Evolutionary conservation across 2,329 filamentous ascomycete species (phyloP), one percentile per base, ranked within the genome.

Genomic region (Nemania sp.): DNA sequence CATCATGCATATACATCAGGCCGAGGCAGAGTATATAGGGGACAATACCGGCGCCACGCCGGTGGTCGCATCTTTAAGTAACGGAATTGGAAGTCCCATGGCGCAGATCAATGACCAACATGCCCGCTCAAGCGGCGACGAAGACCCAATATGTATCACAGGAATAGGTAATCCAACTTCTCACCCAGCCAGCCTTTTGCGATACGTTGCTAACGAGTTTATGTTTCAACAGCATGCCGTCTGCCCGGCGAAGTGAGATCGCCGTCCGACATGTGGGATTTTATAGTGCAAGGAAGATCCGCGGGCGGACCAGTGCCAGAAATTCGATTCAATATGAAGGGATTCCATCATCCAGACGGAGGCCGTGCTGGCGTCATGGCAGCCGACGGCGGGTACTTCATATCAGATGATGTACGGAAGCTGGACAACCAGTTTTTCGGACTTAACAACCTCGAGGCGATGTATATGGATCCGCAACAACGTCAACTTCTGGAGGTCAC

Each of bases 391-490:
- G 69, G 67, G 0, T 68, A 72, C 54, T 68, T 74, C 13, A 20
- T 76, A 0, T 20, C 69, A 1, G 48, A 66, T 25, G 64, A 66
- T 46, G 21, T 60, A 1, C 61, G 64, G 2, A 13, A 40, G 5
- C 60, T 66, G n/a, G 61, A 66, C 11, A 64, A 64, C 17, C 11
- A n/a, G 0, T 64, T 66, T 39, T 66, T 64, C 34, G 64, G 64
- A 18, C 62, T 66, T 39, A 47, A 55, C 34, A 58, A 40, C 11
- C 25, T 62, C 5, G 64, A 66, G 37, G 61, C 64, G 2, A 52
- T 49, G 7, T 47, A 59, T 32, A 70, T 78, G 69, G 77, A 79
- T 47, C 75, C 77, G 0, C 63, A 69, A 29, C 76, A 77, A 42
- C 64, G 75, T 0, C 71, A 71, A 62, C 64, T 71, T 0, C 66